Evolutionary conservation across 2,329 filamentous ascomycete species (phyloP).

Genomic region (Seiridium cupressi): DNA sequence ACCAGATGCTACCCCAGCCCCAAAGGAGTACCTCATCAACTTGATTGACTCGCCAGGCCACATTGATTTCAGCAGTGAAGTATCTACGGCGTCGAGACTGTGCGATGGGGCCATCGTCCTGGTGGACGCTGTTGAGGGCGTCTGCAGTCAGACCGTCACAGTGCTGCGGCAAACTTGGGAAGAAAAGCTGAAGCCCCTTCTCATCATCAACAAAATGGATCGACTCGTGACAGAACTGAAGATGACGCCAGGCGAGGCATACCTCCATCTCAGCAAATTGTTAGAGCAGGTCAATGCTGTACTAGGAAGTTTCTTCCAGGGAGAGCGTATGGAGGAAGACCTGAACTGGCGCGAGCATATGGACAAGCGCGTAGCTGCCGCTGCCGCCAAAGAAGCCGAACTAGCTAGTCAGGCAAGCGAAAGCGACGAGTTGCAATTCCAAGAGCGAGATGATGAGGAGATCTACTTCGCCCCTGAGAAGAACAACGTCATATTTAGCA

Average conservation of each 20-base stretch:
- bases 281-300: slow-evolving; percentile 97
- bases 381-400: slow-evolving; percentile 58
- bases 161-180: slow-evolving; percentile 93
- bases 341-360: slow-evolving; percentile 92
- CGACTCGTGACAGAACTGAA: slow-evolving; percentile 90
- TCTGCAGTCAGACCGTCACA: slow-evolving; percentile 97
- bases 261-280: slow-evolving; percentile 82
- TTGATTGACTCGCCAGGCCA: slow-evolving; percentile 97
- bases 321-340: slow-evolving; percentile 98
- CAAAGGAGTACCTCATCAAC: slow-evolving; percentile 93
- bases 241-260: slow-evolving; percentile 88
- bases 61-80: slow-evolving; percentile 98
- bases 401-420: slow-evolving; percentile 49
- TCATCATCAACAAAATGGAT: slow-evolving; percentile 99
- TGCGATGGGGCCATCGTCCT: slow-evolving; percentile 94
- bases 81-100: slow-evolving; percentile 89
- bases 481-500: slow-evolving; percentile 98
- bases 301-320: slow-evolving; percentile 95
- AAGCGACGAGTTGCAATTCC: slow-evolving; percentile 66
- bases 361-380: slow-evolving; percentile 78
- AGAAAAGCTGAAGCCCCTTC: slow-evolving; percentile 88
- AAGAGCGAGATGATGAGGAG: slow-evolving; percentile 93
- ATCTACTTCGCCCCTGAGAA: slow-evolving; percentile 98
- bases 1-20: slow-evolving; percentile 65
- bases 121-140: slow-evolving; percentile 95